Conservation (phyloP, 1,139 yeast genomes). For the Pichia sp. region DNA sequence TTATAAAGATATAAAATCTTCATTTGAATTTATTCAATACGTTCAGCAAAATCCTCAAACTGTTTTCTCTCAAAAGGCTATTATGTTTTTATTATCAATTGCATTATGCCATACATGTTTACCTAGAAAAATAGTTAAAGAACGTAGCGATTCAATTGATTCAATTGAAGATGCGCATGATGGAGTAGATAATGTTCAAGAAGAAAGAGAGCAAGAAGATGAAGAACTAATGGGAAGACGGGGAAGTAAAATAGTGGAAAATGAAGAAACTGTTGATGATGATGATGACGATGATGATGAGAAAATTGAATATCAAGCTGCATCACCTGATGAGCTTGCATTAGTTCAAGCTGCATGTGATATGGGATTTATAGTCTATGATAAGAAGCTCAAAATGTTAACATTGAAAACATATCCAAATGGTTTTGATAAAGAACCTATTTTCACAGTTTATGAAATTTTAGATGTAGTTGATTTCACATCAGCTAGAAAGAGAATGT, state of each 20-base stretch:
- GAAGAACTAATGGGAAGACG: too few species aligned
- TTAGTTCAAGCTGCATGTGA: conserved; percentile 91
- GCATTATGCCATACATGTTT: conserved; percentile 88
- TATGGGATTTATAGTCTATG: conserved; percentile 75
- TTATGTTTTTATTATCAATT: conserved; percentile 69
- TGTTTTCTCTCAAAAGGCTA: conserved; percentile 62
- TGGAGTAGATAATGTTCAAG: background rate
- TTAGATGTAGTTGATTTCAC: conserved; percentile 81
- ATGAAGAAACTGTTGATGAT: background rate
- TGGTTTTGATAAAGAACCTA: conserved; percentile 63
- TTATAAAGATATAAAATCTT: conserved; percentile 33
- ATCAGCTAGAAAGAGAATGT: conserved; percentile 89
- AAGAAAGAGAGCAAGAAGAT: conserved; percentile 35
- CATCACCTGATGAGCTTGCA: conserved; percentile 96
- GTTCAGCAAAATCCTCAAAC: conserved; percentile 68
- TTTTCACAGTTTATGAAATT: conserved; percentile 61
- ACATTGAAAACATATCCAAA: conserved; percentile 73
- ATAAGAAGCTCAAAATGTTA: conserved; percentile 52
- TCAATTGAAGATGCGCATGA: conserved; percentile 10
- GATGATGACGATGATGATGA: conserved; percentile 38
- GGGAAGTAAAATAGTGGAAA: conserved; percentile 7
- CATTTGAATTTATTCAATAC: conserved; percentile 58
- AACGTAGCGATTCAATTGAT: conserved; percentile 17
- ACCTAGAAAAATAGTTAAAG: conserved; percentile 43
- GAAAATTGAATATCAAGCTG: conserved; percentile 71